phyloP scores from a whole-genome alignment of 1,284 basidiomycete species.

The Heterobasidion parviporum region DNA sequence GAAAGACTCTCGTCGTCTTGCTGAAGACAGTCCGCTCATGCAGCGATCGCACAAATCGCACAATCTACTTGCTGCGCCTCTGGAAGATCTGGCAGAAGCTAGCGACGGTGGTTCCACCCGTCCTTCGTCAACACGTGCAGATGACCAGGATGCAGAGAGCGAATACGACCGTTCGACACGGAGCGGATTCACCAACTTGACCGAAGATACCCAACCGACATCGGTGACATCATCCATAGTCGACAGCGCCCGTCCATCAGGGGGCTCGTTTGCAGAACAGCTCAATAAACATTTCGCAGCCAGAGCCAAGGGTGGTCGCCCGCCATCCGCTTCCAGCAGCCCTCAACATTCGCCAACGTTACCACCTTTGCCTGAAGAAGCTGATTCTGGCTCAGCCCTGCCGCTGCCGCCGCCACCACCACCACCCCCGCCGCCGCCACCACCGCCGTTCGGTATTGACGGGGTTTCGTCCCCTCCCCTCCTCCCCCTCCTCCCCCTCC shows the following conservation, averaged over 20 bases:
- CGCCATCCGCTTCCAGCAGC: constrained; percentile 21
- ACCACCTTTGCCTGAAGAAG: constrained; percentile 31
- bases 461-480: constrained; percentile 11
- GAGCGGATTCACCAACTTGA: constrained; percentile 37
- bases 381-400: constrained; percentile 25
- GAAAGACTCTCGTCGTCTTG: constrained; percentile 24
- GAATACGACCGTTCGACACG: constrained; percentile 46
- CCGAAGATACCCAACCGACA: constrained; percentile 44
- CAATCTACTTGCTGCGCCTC: constrained; percentile 33
- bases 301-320: constrained; percentile 24
- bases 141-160: constrained; percentile 47
- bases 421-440: constrained; percentile 24
- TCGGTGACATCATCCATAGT: constrained; percentile 42
- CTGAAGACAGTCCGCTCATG: constrained; percentile 12
- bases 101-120: constrained; percentile 25
- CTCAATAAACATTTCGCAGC: constrained; percentile 46
- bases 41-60: constrained; percentile 28
- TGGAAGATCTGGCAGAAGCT: constrained; percentile 34
- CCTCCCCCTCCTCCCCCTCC: constrained; percentile 18
- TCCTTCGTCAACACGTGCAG: constrained; percentile 15
- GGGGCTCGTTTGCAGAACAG: constrained; percentile 52
- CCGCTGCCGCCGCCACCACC: constrained; percentile 28
- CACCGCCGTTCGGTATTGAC: constrained; percentile 21
- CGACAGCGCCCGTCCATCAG: constrained; percentile 24
- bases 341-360: constrained; percentile 23